phyloP scores from a whole-genome alignment of 768 basidiomycete species.

The Amanita phalloides region DNA sequence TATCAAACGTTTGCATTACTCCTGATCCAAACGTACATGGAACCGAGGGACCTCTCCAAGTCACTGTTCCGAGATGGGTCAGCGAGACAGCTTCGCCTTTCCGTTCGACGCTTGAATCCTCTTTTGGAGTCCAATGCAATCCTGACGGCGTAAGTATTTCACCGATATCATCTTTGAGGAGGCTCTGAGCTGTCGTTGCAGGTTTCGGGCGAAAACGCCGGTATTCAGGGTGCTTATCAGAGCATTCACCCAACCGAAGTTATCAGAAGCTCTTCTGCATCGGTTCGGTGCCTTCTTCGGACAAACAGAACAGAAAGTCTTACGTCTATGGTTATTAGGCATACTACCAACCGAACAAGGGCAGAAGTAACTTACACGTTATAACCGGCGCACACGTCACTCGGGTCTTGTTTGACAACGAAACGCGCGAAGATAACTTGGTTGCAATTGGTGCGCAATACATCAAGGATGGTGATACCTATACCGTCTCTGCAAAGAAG shows the following conservation, averaged over 20 bases:
- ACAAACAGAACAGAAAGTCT: background rate
- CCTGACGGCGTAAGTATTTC: background rate
- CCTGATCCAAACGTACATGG: background rate
- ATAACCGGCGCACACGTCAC: constrained; percentile 15
- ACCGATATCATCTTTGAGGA: background rate
- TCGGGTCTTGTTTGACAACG: background rate
- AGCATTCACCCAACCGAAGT: background rate
- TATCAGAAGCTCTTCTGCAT: constrained; percentile 2
- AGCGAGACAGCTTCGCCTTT: background rate
- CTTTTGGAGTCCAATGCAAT: background rate
- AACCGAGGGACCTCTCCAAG: background rate
- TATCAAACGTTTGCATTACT: background rate
- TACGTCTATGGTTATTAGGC: background rate
- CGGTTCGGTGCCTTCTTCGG: background rate
- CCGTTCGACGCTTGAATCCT: background rate
- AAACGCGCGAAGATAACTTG: background rate
- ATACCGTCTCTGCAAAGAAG: constrained; percentile 13
- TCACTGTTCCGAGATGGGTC: background rate
- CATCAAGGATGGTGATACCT: background rate
- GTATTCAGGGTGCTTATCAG: background rate
- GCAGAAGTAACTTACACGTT: constrained; percentile 17
- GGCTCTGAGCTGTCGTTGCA: background rate
- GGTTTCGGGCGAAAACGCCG: background rate
- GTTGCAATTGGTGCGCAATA: background rate
- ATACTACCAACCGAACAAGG: constrained; percentile 17